Evolutionary conservation across 2,329 filamentous ascomycete species (phyloP).

Genomic region (Pestalotiopsis sp.): DNA sequence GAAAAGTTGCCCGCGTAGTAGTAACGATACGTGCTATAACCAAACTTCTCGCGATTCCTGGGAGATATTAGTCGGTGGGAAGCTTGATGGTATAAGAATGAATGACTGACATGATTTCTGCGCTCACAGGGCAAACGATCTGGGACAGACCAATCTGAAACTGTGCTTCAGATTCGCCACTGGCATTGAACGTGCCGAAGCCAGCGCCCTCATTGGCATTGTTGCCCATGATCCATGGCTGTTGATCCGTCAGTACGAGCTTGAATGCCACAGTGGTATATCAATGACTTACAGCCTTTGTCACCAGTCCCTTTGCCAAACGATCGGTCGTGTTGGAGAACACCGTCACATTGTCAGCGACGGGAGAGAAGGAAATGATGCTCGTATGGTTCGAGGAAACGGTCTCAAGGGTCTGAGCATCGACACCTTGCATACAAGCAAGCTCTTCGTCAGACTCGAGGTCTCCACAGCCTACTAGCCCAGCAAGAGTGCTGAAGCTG

Average conservation of each 20-base stretch:
- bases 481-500: slow-evolving; percentile 28
- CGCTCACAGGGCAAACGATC: slow-evolving; percentile 15
- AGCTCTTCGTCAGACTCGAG: slow-evolving; percentile 24
- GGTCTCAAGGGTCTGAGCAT: slow-evolving; percentile 18
- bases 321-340: slow-evolving; percentile 17
- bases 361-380: slow-evolving; percentile 11
- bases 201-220: slow-evolving; percentile 28
- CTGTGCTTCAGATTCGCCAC: slow-evolving; percentile 16
- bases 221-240: slow-evolving; percentile 30
- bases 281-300: slow-evolving; percentile 20
- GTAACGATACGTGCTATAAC: slow-evolving; percentile 34
- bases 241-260: neutral
- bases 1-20: slow-evolving; percentile 39
- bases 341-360: slow-evolving; percentile 15
- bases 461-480: slow-evolving; percentile 25
- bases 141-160: neutral
- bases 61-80: neutral
- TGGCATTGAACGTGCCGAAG: slow-evolving; percentile 20
- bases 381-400: slow-evolving; percentile 12
- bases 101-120: slow-evolving; percentile 13
- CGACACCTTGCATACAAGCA: slow-evolving; percentile 26
- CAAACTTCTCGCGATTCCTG: neutral
- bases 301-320: slow-evolving; percentile 13
- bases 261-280: neutral
- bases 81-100: neutral